phyloP scores from a whole-genome alignment of 179 eudicot genomes.

The Silene coronaria region DNA sequence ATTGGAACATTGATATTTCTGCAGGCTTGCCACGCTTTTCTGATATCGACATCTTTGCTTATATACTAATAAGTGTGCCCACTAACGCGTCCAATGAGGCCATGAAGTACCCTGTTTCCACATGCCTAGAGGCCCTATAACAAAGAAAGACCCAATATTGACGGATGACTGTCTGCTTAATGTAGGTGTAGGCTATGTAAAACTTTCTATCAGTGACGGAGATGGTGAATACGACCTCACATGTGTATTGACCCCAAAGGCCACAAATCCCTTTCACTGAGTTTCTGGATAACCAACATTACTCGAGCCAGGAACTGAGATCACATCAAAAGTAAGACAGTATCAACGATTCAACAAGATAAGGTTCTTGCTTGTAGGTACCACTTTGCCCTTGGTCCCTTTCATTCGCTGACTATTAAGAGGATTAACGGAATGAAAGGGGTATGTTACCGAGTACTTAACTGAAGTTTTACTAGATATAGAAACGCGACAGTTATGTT shows the following conservation, averaged over 20 bases:
- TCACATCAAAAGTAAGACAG: conserved; percentile 30
- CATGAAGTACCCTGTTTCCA: conserved; percentile 57
- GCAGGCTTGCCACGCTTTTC: too few relatives aligned
- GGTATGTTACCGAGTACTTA: too few relatives aligned
- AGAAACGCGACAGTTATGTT: too few relatives aligned
- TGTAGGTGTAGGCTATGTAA: too few relatives aligned
- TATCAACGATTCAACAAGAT: conserved; percentile 12
- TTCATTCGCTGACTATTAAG: too few relatives aligned
- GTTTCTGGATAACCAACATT: conserved; percentile 25
- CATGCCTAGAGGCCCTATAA: conserved; percentile 48
- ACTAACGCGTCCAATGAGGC: conserved; percentile 61
- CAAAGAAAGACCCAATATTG: background rate
- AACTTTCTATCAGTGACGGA: background rate
- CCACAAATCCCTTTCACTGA: conserved; percentile 69
- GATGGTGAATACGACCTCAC: conserved; percentile 48
- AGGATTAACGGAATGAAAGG: too few relatives aligned
- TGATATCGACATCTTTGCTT: too few relatives aligned
- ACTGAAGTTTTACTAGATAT: too few relatives aligned
- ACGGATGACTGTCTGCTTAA: background rate
- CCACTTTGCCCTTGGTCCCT: too few relatives aligned
- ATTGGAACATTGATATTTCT: too few relatives aligned
- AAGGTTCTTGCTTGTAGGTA: too few relatives aligned
- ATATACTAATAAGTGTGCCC: conserved; percentile 47
- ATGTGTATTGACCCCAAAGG: conserved; percentile 41
- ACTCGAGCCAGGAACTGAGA: conserved; percentile 20